Conservation (phyloP, 192 early-diverging fungal species). For the Geranomyces michiganensis region DNA sequence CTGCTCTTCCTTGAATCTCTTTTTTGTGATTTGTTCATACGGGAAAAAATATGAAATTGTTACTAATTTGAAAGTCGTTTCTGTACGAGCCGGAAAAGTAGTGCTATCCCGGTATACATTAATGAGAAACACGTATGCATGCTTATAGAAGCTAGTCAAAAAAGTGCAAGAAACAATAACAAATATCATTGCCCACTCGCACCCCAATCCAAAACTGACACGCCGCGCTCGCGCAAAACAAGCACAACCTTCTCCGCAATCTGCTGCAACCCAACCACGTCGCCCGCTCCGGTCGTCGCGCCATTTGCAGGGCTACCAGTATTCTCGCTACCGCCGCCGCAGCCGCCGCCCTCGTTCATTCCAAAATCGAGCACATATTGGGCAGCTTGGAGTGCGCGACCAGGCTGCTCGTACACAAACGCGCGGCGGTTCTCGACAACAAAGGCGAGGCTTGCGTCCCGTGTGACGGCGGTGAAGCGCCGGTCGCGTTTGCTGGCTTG, state of each 20-base stretch:
- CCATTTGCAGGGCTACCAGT: no score
- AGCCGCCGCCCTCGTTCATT: not conserved
- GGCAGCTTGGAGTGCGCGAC: not conserved
- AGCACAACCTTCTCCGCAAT: not conserved
- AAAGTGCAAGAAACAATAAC: no score
- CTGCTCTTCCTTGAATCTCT: no score
- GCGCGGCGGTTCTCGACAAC: slow-evolving; percentile 16
- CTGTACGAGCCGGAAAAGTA: no score
- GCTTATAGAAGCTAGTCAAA: no score
- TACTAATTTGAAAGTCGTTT: no score
- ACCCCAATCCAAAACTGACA: slow-evolving; percentile 4
- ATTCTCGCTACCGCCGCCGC: no score
- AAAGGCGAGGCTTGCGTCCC: slow-evolving; percentile 3
- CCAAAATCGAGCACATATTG: slow-evolving; percentile 14
- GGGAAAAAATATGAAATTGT: no score
- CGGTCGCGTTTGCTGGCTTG: slow-evolving; percentile 35
- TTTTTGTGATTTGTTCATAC: no score
- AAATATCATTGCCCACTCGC: no score
- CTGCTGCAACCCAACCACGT: slow-evolving; percentile 20
- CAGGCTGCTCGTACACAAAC: slow-evolving; percentile 4
- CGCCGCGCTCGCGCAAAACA: slow-evolving; percentile 1
- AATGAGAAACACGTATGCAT: no score
- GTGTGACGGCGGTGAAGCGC: slow-evolving; percentile 20
- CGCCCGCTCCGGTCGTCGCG: not conserved
- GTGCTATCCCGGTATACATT: no score